Evolutionary conservation across 441 rosid species (phyloP).

Genomic region (Eutrema salsugineum): DNA sequence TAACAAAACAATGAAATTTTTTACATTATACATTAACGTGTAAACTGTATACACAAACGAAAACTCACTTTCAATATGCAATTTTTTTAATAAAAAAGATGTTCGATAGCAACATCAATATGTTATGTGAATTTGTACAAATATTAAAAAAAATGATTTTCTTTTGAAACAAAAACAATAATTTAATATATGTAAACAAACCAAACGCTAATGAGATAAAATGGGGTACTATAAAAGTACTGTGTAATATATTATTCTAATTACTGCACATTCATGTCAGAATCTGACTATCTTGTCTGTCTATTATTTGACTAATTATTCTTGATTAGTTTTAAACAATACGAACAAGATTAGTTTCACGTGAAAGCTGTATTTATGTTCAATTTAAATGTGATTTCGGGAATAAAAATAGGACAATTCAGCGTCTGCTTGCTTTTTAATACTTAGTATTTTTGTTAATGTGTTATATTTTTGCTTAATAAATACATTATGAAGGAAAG

Average conservation of each 20-base stretch:
- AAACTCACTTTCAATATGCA: neutral
- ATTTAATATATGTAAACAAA: neutral
- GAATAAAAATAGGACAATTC: neutral
- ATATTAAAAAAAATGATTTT: neutral
- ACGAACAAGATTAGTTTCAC: slow-evolving; percentile 18
- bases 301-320: slow-evolving; percentile 6
- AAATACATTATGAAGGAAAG: neutral
- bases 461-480: neutral
- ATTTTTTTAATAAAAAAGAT: too few species aligned
- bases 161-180: neutral
- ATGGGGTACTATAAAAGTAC: neutral
- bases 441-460: neutral
- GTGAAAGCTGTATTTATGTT: slow-evolving; percentile 3
- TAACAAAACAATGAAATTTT: neutral
- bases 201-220: neutral
- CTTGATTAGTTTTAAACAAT: neutral
- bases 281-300: slow-evolving; percentile 6
- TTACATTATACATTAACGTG: neutral
- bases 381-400: neutral
- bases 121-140: neutral
- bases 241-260: neutral
- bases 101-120: neutral
- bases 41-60: neutral
- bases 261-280: slow-evolving; percentile 16
- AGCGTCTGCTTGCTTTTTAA: neutral